These are phyloP conservation scores for Mytilinidion resinicola DNA, from an alignment of 495 filamentous ascomycete species.

Conservation along the genomic window DNA sequence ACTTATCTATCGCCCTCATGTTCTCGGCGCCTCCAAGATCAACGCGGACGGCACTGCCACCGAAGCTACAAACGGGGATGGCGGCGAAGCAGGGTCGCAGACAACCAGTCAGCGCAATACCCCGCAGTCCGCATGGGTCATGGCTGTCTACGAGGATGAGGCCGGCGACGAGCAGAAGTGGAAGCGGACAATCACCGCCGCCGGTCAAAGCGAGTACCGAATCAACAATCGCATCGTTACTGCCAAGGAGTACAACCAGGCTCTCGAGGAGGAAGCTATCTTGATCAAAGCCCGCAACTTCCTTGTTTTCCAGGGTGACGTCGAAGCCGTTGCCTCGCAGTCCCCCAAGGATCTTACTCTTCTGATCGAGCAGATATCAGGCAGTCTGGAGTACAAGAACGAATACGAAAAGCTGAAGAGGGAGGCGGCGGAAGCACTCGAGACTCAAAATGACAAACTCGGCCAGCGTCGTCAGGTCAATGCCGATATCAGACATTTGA, in stretches of 20 bases:
- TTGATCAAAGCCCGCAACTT: constrained; percentile 97
- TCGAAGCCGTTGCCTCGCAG: constrained; percentile 95
- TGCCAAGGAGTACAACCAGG: constrained; percentile 88
- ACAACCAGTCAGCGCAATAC: constrained; percentile 52
- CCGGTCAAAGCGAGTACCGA: constrained; percentile 87
- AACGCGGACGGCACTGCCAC: constrained; percentile 75
- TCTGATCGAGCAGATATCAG: constrained; percentile 94
- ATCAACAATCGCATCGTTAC: constrained; percentile 90
- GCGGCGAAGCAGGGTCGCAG: constrained; percentile 50
- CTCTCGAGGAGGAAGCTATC: constrained; percentile 89
- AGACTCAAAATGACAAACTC: constrained; percentile 80
- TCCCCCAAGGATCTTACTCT: constrained; percentile 89
- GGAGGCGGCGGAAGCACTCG: constrained; percentile 77
- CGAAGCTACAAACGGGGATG: constrained; percentile 38
- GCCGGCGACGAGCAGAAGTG: constrained; percentile 91
- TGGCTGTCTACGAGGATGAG: constrained; percentile 98
- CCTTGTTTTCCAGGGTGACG: constrained; percentile 96
- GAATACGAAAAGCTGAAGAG: constrained; percentile 87
- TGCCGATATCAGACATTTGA: constrained; percentile 94
- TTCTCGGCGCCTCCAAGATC: constrained; percentile 84
- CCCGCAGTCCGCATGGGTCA: constrained; percentile 93
- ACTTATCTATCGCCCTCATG: constrained; percentile 91
- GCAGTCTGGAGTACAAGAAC: constrained; percentile 88
- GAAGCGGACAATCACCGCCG: constrained; percentile 88
- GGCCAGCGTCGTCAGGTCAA: constrained; percentile 90